Evolutionary conservation across 495 filamentous ascomycete species (phyloP), one percentile per base, ranked within the genome.

Genomic region (Venustampulla echinocandica): DNA sequence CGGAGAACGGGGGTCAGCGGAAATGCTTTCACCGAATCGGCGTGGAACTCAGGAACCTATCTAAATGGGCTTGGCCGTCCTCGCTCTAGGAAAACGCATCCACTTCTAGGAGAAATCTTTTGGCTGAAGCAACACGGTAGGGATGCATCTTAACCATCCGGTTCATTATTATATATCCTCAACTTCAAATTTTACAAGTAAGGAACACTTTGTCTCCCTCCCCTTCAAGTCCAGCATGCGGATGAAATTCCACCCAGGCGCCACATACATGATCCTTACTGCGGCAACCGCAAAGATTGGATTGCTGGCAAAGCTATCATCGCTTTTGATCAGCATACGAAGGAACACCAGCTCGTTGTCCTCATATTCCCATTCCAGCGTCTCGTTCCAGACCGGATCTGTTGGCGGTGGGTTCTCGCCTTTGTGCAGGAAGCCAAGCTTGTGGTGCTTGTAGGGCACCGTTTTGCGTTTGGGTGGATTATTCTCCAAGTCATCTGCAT

Each of bases 291-390:
- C 69, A 42, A 71, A 62, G 10, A 70, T 61, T 0, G 69, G 68
- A 43, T 78, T 78, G 33, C 61, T 61, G 0, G 66, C 56, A 44
- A 72, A 76, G 46, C 64, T 69, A 24, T 69, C 68, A 25, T 78
- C 72, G 46, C 62, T 69, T 58, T 78, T 78, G 54, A 78, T 60
- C 17, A 78, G 55, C 19, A 78, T 57, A 0, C 74, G 56, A 19
- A 78, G 32, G 34, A 78, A 78, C 0, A 66, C 65, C 30, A 78
- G 40, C 56, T 76, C 71, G 47, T 70, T 73, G 27, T 74, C 70
- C 2, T 75, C 72, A 48, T 61, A 78, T 47, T 71, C 66, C 73
- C 73, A 78, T 50, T 74, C 71, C 4, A 76, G 53, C 23, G 48
- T 57, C 57, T 75, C 66, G 40, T 75, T 64, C 73, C 70, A 78